Conservation (phyloP, 2,329 filamentous ascomycete genomes). For the Hypomyces rosellus region DNA sequence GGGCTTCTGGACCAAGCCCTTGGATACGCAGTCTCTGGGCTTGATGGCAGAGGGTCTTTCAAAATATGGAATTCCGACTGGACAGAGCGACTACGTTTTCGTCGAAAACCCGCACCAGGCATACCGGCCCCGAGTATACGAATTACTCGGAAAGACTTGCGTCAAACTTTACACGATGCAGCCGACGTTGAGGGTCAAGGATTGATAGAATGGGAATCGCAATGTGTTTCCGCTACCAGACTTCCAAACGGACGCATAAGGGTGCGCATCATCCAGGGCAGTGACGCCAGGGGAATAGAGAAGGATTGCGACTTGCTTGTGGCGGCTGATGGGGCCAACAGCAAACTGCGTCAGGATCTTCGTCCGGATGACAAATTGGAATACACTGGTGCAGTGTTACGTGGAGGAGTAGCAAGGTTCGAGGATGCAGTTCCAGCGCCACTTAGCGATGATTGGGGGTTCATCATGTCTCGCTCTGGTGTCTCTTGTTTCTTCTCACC, state of each 20-base stretch:
- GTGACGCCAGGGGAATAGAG: conserved; percentile 3
- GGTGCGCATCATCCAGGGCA: conserved; percentile 12
- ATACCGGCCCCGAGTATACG: conserved; percentile 32
- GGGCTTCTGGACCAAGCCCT: conserved; percentile 13
- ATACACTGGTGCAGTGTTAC: conserved; percentile 33
- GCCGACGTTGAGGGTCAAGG: conserved; percentile 9
- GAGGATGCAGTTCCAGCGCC: conserved; percentile 25
- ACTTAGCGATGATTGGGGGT: conserved; percentile 33
- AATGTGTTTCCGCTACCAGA: conserved; percentile 21
- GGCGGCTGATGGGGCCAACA: conserved; percentile 39
- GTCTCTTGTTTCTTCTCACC: conserved; percentile 39
- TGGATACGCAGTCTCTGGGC: conserved; percentile 14
- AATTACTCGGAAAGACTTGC: conserved; percentile 30
- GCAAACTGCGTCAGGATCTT: conserved; percentile 32
- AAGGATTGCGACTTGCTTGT: conserved; percentile 36
- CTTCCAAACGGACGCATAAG: conserved; percentile 19
- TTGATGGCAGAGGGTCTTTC: conserved; percentile 27
- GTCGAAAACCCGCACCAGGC: conserved; percentile 23
- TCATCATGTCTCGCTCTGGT: conserved; percentile 32
- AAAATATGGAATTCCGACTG: conserved; percentile 36
- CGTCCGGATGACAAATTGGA: conserved; percentile 33
- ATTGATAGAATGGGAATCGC: conserved; percentile 22
- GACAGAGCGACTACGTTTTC: conserved; percentile 27
- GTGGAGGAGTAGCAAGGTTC: conserved; percentile 34
- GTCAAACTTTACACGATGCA: conserved; percentile 27